phyloP scores from a whole-genome alignment of 192 early-diverging fungal species.

The Umbelopsis ramanniana region DNA sequence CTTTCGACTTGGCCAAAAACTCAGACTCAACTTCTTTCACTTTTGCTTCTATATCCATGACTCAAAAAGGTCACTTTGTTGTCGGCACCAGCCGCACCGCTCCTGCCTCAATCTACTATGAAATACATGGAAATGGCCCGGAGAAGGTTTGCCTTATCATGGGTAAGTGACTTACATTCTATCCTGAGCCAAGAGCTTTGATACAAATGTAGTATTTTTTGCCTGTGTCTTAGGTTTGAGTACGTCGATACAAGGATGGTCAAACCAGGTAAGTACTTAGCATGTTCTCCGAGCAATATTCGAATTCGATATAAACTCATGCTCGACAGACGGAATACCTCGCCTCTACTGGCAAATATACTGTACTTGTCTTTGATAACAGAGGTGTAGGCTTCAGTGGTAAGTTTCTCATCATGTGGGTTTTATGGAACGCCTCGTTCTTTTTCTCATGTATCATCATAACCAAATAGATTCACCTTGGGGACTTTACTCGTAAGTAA shows the following conservation, averaged over 20 bases:
- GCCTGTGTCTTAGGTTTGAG: conserved; percentile 23
- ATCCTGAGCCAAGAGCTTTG: not conserved
- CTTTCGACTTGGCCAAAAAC: not conserved
- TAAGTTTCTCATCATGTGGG: conserved; percentile 15
- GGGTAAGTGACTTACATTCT: conserved; percentile 46
- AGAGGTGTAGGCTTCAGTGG: conserved; percentile 73
- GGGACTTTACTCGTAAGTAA: conserved; percentile 54
- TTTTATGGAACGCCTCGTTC: not conserved
- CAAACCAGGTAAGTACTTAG: conserved; percentile 35
- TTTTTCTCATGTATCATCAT: conserved; percentile 5
- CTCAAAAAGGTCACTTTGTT: conserved; percentile 19
- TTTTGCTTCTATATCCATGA: not conserved
- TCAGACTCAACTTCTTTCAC: not conserved
- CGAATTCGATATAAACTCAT: not conserved
- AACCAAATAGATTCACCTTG: conserved; percentile 51
- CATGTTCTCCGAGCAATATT: not conserved
- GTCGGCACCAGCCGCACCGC: not conserved
- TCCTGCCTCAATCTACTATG: conserved; percentile 66
- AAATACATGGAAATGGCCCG: conserved; percentile 74
- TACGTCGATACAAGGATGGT: conserved; percentile 46
- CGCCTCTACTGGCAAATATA: conserved; percentile 65
- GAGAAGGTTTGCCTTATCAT: conserved; percentile 75
- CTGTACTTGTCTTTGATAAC: conserved; percentile 84
- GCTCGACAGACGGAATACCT: conserved; percentile 65
- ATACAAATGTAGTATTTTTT: not conserved